Percentiles rank a stretch among this genome's conserved stretches.
Evolutionary conservation across 352 stramenopile species (phyloP).

Genomic region (Globisporangium iwayamae): DNA sequence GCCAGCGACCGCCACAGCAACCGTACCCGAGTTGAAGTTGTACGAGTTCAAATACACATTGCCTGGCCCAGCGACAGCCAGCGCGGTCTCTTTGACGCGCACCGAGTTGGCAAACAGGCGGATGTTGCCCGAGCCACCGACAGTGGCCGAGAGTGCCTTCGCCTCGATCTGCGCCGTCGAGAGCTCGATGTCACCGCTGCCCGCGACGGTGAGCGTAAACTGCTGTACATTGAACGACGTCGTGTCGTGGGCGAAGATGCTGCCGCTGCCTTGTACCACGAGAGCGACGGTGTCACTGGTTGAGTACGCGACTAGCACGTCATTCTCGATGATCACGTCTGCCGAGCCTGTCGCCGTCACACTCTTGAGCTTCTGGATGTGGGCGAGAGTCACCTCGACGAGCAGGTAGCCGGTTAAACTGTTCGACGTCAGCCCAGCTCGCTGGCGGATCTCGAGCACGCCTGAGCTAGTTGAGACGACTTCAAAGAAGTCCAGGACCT

Average conservation of each 20-base stretch:
- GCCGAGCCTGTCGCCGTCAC: conserved; percentile 2
- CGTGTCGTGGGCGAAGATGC: conserved; percentile 9
- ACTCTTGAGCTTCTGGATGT: neutral
- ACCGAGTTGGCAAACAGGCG: conserved; percentile 6
- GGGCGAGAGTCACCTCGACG: conserved; percentile 8
- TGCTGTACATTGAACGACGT: neutral
- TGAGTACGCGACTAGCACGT: conserved; percentile 5
- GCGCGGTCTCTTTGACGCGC: neutral
- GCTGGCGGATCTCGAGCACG: conserved; percentile 9
- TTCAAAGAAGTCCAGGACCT: conserved; percentile 13
- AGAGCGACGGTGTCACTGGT: conserved; percentile 2
- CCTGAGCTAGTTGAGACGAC: conserved; percentile 2
- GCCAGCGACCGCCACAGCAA: neutral
- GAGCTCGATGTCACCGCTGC: conserved; percentile 11
- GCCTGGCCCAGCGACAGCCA: conserved; percentile 1
- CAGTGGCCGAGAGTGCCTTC: neutral
- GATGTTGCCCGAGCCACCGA: conserved; percentile 8
- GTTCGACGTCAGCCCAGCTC: neutral
- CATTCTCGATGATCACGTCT: conserved; percentile 7
- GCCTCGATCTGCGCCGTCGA: conserved; percentile 1
- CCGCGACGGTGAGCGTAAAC: conserved; percentile 5
- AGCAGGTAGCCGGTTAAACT: conserved; percentile 8
- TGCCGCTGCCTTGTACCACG: conserved; percentile 5
- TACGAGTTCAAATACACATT: conserved; percentile 9
- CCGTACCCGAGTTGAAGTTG: conserved; percentile 3